A percentile compares a stretch with the other conserved stretches of the same genome.
These are phyloP conservation scores for Bifiguratus adelaidae DNA, from an alignment of 192 early-diverging fungal genomes.

Conservation along the genomic window DNA sequence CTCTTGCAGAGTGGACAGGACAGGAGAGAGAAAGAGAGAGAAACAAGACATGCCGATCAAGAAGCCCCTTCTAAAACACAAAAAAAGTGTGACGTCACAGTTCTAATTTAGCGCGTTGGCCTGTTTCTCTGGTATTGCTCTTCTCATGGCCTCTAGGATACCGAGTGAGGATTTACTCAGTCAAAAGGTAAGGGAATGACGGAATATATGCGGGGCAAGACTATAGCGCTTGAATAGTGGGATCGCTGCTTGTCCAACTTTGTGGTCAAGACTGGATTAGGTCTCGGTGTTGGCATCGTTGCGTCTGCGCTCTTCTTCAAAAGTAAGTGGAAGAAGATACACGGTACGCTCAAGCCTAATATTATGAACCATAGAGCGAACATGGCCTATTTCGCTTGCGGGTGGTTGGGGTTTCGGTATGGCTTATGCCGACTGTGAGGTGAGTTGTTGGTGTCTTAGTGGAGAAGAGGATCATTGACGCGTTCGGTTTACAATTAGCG, in stretches of 20 bases:
- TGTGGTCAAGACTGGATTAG: conserved; percentile 70
- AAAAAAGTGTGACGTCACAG: too few relatives aligned
- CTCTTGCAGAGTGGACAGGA: too few relatives aligned
- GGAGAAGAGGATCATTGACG: not conserved
- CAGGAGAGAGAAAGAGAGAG: too few relatives aligned
- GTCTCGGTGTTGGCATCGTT: conserved; percentile 78
- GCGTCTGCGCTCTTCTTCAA: conserved; percentile 78
- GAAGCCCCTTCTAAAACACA: too few relatives aligned
- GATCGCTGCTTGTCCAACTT: conserved; percentile 77
- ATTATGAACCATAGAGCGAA: conserved; percentile 39
- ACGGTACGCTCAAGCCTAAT: not conserved
- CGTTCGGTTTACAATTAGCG: conserved; percentile 9
- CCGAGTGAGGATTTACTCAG: conserved; percentile 50
- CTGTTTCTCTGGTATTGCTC: too few relatives aligned
- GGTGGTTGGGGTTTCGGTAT: conserved; percentile 77
- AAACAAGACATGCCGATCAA: too few relatives aligned
- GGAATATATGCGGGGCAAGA: not conserved
- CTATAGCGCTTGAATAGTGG: conserved; percentile 42
- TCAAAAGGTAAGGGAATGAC: conserved; percentile 44
- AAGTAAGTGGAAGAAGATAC: conserved; percentile 40
- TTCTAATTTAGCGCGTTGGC: too few relatives aligned
- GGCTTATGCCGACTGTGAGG: conserved; percentile 71
- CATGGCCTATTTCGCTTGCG: conserved; percentile 77
- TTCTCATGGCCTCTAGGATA: too few relatives aligned
- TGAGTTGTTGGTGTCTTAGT: not conserved